phyloP scores from a whole-genome alignment of 2,329 filamentous ascomycete genomes.

The Fusarium sp. region DNA sequence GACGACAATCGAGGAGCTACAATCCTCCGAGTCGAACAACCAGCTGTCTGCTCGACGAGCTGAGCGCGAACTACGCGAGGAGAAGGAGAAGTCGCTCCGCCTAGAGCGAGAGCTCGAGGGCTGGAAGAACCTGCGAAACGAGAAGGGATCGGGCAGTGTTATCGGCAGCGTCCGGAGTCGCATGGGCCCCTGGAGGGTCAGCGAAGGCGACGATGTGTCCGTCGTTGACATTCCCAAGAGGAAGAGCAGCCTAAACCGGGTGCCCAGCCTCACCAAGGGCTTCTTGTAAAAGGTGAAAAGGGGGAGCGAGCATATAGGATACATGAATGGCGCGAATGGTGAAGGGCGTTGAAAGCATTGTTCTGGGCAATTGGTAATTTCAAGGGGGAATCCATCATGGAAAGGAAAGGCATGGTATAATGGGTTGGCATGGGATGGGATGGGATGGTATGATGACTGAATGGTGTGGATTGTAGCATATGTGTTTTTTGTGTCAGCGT shows the following conservation, averaged over 20 bases:
- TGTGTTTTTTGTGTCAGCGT: slow-evolving; percentile 15
- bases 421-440: neutral
- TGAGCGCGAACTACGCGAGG: slow-evolving; percentile 90
- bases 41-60: slow-evolving; percentile 87
- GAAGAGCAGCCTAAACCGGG: slow-evolving; percentile 73
- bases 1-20: slow-evolving; percentile 91
- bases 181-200: slow-evolving; percentile 50
- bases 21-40: slow-evolving; percentile 84
- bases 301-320: slow-evolving; percentile 21
- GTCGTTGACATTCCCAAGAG: slow-evolving; percentile 69
- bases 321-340: slow-evolving; percentile 27
- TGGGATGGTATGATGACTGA: neutral
- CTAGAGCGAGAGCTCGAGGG: slow-evolving; percentile 91
- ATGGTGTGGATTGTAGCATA: slow-evolving; percentile 24
- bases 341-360: slow-evolving; percentile 42
- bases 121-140: slow-evolving; percentile 81
- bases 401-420: slow-evolving; percentile 21
- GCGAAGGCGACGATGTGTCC: slow-evolving; percentile 55
- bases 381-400: slow-evolving; percentile 6
- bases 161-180: slow-evolving; percentile 54
- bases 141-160: slow-evolving; percentile 67
- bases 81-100: slow-evolving; percentile 82
- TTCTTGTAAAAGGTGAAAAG: slow-evolving; percentile 72
- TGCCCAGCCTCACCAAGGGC: slow-evolving; percentile 80
- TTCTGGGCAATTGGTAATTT: slow-evolving; percentile 28